Evolutionary conservation across 352 stramenopile species (phyloP), one percentile per base, ranked within the genome.

Genomic region (Globisporangium iwayamae): DNA sequence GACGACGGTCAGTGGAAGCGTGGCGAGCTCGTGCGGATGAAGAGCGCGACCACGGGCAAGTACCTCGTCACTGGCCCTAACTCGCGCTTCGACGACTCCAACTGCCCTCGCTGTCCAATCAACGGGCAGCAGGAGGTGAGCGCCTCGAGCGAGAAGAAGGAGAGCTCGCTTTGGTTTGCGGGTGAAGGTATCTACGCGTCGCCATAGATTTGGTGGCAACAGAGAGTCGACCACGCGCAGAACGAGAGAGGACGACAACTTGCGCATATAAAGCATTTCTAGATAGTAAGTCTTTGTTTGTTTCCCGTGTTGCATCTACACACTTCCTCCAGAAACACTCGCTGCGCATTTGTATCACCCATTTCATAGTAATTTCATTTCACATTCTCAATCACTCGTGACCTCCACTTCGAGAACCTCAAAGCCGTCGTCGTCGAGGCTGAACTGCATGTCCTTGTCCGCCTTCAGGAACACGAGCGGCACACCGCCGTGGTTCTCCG

Each of bases 81-180:
- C 34, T 65, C 69, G 41, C 78, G 82, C 20, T 94, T 92, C 62
- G 79, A 94, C 65, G 74, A 92, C 73, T 86, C 63, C 39, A 94
- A 94, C 68, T 94, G 86, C 53, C 84, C 84, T 18, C 76, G 71
- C 30, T 94, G 86, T 60, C 86, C 86, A 52, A 94, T 94, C 68
- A 91, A 92, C 63, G 86, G 86, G 20, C 86, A 94, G 69, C 86
- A 94, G 66, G 82, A 94, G 72, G 86, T 94, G 46, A 93, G 82
- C 63, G 78, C 78, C 0, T 80, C 62, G 38, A 63, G 73, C n/a
- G 68, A 74, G 16, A 78, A 74, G 55, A 65, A 70, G n/a, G 79
- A 83, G 39, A 66, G 71, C 56, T 83, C 82, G 55, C 63, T 91
- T 30, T 94, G 86, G 86, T 92, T 89, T 47, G 86, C 86, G 38